Percentiles rank a stretch among this genome's conserved stretches.
These are phyloP conservation scores for Wickerhamiella shivajii DNA, from an alignment of 805 yeast species.

Conservation along the genomic window DNA sequence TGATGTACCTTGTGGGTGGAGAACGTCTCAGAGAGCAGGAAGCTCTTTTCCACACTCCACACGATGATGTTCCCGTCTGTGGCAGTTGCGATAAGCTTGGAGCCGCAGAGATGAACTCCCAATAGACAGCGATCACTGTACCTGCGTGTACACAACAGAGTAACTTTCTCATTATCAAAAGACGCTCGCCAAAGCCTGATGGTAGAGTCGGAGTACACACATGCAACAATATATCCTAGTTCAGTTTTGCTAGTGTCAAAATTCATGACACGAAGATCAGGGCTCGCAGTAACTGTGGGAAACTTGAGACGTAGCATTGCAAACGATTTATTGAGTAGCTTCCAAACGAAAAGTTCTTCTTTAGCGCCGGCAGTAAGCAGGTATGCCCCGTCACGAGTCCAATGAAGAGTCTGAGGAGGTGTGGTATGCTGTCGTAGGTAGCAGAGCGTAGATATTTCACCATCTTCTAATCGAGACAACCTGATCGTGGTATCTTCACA, in stretches of 20 bases:
- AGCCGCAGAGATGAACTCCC: constrained; percentile 36
- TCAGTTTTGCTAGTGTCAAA: constrained; percentile 35
- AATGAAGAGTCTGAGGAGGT: constrained; percentile 66
- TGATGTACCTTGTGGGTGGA: constrained; percentile 50
- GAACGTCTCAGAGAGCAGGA: not conserved
- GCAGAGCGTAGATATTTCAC: constrained; percentile 29
- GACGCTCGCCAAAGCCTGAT: constrained; percentile 46
- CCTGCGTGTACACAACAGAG: constrained; percentile 31
- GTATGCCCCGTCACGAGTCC: constrained; percentile 25
- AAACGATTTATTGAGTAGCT: constrained; percentile 27
- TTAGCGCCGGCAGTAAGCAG: constrained; percentile 48
- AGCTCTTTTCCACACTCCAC: constrained; percentile 35
- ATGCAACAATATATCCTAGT: constrained; percentile 34
- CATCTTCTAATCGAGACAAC: constrained; percentile 37
- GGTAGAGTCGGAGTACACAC: constrained; percentile 77
- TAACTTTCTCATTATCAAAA: constrained; percentile 28
- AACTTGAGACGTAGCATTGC: no score
- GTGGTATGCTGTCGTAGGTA: constrained; percentile 69
- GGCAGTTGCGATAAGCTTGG: constrained; percentile 40
- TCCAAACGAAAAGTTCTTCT: constrained; percentile 83
- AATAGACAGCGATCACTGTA: constrained; percentile 70
- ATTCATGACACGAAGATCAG: constrained; percentile 87
- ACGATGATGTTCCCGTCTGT: constrained; percentile 70
- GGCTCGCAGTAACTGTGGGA: constrained; percentile 43
- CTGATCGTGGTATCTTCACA: constrained; percentile 79